Conservation (phyloP, 2,329 filamentous ascomycete species). For the Colletotrichum brevisporum region DNA sequence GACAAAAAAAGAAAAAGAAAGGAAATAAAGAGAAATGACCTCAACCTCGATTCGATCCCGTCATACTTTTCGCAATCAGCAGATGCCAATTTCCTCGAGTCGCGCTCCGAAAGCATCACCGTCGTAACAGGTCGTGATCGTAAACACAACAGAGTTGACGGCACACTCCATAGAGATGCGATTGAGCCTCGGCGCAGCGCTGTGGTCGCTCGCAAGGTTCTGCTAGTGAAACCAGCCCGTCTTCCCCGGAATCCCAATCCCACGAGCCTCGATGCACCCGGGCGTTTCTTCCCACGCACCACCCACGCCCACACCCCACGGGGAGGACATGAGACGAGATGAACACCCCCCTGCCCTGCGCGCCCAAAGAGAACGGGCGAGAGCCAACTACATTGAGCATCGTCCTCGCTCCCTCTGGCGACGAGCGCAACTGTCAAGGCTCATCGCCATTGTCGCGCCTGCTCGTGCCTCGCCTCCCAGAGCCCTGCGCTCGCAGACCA, state of each 20-base stretch:
- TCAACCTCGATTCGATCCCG: background rate
- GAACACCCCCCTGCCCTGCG: background rate
- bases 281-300: slow-evolving; percentile 20
- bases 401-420: too few relatives aligned
- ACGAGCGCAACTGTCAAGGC: slow-evolving; percentile 22
- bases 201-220: background rate
- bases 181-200: too few relatives aligned
- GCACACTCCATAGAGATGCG: too few relatives aligned
- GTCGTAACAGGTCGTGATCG: slow-evolving; percentile 5
- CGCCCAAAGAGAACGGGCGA: background rate
- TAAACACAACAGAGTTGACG: background rate
- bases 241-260: slow-evolving; percentile 28
- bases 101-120: slow-evolving; percentile 6
- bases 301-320: background rate
- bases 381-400: background rate
- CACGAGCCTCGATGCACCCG: slow-evolving; percentile 26
- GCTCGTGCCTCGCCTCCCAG: slow-evolving; percentile 7
- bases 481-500: slow-evolving; percentile 1
- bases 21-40: too few relatives aligned
- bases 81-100: background rate
- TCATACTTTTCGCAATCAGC: background rate
- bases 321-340: background rate
- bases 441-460: slow-evolving; percentile 14
- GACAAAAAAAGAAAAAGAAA: too few relatives aligned
- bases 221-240: slow-evolving; percentile 33